phyloP scores from a whole-genome alignment of 2,329 filamentous ascomycete genomes.

The Fusarium circinatum region DNA sequence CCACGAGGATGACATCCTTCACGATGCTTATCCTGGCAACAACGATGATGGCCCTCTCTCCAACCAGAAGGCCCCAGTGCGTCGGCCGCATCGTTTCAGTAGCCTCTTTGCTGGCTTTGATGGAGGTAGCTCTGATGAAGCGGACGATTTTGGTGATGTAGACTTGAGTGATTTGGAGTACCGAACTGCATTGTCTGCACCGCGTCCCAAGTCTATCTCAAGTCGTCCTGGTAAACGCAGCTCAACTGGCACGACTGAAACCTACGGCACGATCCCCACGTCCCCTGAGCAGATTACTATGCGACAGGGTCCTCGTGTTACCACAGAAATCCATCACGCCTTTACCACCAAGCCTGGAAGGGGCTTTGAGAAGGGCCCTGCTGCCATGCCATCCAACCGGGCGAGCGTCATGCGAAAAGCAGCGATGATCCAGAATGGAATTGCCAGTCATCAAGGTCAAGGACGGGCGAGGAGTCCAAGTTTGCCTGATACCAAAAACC shows the following conservation, averaged over 20 bases:
- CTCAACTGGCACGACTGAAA: conserved; percentile 46
- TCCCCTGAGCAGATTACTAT: conserved; percentile 56
- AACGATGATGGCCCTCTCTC: conserved; percentile 83
- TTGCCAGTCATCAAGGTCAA: conserved; percentile 72
- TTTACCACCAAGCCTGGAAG: conserved; percentile 52
- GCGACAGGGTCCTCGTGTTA: conserved; percentile 46
- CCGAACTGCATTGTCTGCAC: conserved; percentile 72
- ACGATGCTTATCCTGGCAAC: conserved; percentile 79
- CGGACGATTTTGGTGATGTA: conserved; percentile 68
- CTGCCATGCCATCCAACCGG: conserved; percentile 53
- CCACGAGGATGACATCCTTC: conserved; percentile 54
- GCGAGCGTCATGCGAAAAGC: conserved; percentile 77
- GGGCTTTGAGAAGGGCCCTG: conserved; percentile 52
- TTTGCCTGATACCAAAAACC: conserved; percentile 67
- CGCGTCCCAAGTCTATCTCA: conserved; percentile 59
- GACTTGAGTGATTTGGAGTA: conserved; percentile 75
- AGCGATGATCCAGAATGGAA: conserved; percentile 83
- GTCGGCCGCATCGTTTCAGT: conserved; percentile 79
- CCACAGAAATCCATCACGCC: conserved; percentile 58
- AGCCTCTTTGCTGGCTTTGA: conserved; percentile 91
- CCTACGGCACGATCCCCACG: conserved; percentile 49
- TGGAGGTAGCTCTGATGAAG: conserved; percentile 73
- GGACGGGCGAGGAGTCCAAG: conserved; percentile 73
- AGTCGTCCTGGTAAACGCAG: conserved; percentile 55
- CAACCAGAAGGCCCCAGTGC: conserved; percentile 66